phyloP scores from a whole-genome alignment of 1,139 yeast species.

The Hansenula lynferdii region DNA sequence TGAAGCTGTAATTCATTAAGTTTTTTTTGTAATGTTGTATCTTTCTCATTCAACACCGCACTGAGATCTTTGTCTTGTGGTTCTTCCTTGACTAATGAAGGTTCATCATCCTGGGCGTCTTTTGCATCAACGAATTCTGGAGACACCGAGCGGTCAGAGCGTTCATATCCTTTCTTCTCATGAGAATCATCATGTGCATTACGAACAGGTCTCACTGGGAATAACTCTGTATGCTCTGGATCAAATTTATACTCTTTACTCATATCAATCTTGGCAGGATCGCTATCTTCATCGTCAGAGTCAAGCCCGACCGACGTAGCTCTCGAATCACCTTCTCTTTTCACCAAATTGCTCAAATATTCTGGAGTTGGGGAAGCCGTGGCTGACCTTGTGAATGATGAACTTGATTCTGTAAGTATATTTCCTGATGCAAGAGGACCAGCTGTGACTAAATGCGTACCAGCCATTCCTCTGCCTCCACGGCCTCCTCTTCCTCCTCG shows the following conservation, averaged over 20 bases:
- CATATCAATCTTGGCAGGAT: conserved; percentile 52
- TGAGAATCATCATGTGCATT: conserved; percentile 33
- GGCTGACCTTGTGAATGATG: conserved; percentile 18
- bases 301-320: conserved; percentile 22
- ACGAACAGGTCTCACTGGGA: conserved; percentile 48
- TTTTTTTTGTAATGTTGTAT: conserved; percentile 22
- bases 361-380: conserved; percentile 22
- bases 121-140: conserved; percentile 19
- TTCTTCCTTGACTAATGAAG: conserved; percentile 30
- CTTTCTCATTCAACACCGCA: conserved; percentile 27
- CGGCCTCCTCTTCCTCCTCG: conserved; percentile 30
- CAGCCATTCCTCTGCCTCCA: conserved; percentile 40
- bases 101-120: conserved; percentile 19
- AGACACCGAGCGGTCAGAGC: conserved; percentile 21
- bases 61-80: conserved; percentile 23
- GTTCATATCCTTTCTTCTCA: conserved; percentile 19
- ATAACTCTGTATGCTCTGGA: conserved; percentile 36
- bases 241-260: conserved; percentile 50
- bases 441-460: conserved; percentile 63
- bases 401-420: conserved; percentile 35
- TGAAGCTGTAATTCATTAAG: conserved; percentile 23
- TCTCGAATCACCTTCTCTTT: conserved; percentile 10
- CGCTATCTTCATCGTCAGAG: conserved; percentile 24
- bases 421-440: conserved; percentile 73
- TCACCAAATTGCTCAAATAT: conserved; percentile 13